Evolutionary conservation across 441 rosid species (phyloP).

Genomic region (Lepidium campestre): DNA sequence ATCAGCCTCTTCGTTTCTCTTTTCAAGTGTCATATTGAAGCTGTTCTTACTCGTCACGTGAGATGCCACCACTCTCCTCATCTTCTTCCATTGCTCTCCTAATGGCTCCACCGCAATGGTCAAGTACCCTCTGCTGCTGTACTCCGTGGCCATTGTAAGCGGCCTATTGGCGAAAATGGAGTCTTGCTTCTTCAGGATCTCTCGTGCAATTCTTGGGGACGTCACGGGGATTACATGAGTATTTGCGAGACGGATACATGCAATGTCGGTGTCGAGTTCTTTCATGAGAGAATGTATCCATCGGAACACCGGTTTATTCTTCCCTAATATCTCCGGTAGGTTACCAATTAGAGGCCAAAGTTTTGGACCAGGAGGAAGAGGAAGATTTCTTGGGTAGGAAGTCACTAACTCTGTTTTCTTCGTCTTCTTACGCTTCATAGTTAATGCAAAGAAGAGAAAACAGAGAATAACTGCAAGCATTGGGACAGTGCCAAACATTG

Average conservation of each 20-base stretch:
- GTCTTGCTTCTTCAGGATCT: constrained; percentile 41
- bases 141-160: constrained; percentile 15
- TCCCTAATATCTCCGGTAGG: constrained; percentile 23
- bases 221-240: constrained; percentile 37
- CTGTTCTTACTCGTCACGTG: constrained; percentile 29
- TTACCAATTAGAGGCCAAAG: constrained; percentile 41
- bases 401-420: neutral
- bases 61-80: constrained; percentile 38
- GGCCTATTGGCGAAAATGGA: constrained; percentile 39
- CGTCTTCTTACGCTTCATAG: neutral
- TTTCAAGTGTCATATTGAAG: constrained; percentile 22
- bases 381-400: neutral
- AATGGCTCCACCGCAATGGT: constrained; percentile 28
- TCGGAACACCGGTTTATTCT: constrained; percentile 29
- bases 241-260: constrained; percentile 36
- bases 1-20: constrained; percentile 45
- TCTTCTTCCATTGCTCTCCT: constrained; percentile 53
- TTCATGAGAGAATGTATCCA: constrained; percentile 45
- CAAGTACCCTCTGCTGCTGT: constrained; percentile 29
- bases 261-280: constrained; percentile 33
- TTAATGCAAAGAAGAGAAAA: neutral
- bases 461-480: constrained; percentile 7
- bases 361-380: constrained; percentile 33
- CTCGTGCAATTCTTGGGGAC: constrained; percentile 34
- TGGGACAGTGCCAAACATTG: neutral